These are phyloP conservation scores for Euphrasia arctica DNA, from an alignment of 305 asterid genomes.

Conservation along the genomic window DNA sequence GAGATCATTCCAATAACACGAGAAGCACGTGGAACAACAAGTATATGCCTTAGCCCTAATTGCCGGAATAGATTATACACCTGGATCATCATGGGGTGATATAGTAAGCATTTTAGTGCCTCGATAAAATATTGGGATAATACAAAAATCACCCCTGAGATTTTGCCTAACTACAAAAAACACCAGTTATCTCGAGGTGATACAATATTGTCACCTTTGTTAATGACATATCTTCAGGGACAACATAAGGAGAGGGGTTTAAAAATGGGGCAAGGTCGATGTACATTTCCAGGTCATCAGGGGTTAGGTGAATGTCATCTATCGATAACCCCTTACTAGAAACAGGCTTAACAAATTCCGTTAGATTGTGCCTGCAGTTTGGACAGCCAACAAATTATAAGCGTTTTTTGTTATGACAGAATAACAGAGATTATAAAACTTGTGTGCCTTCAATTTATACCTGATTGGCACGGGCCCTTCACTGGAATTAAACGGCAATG, in stretches of 20 bases:
- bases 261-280: constrained; percentile 86
- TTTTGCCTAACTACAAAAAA: neutral
- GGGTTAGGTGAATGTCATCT: constrained; percentile 69
- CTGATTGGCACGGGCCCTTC: constrained; percentile 79
- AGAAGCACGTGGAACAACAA: constrained; percentile 97
- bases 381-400: constrained; percentile 23
- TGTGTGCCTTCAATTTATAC: constrained; percentile 33
- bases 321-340: constrained; percentile 83
- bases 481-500: constrained; percentile 70
- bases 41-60: constrained; percentile 82
- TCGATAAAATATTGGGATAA: neutral
- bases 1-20: constrained; percentile 94
- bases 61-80: constrained; percentile 97
- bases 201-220: constrained; percentile 57
- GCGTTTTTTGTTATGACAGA: neutral
- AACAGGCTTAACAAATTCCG: constrained; percentile 91
- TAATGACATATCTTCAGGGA: constrained; percentile 96
- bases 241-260: constrained; percentile 90
- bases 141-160: neutral
- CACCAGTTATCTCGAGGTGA: neutral
- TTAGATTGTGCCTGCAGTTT: constrained; percentile 79
- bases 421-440: constrained; percentile 2
- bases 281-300: constrained; percentile 94
- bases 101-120: neutral
- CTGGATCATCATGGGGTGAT: constrained; percentile 39